Evolutionary conservation across 306 rosid species (phyloP).

Genomic region (Glycine soja): DNA sequence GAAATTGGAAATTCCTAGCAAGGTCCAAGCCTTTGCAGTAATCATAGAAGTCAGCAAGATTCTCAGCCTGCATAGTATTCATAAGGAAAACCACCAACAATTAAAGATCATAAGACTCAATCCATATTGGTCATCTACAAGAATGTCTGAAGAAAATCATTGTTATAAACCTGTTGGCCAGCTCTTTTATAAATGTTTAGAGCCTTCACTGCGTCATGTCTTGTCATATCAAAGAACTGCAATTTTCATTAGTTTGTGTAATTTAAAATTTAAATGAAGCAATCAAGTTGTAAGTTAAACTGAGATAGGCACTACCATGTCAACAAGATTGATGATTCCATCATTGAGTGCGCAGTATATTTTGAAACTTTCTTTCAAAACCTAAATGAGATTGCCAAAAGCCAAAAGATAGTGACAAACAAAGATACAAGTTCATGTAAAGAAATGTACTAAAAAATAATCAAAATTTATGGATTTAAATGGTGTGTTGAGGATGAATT

Average conservation of each 20-base stretch:
- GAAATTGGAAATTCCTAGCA: constrained; percentile 94
- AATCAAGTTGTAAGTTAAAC: constrained; percentile 17
- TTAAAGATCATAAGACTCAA: neutral
- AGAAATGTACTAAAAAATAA: neutral
- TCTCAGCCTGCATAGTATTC: constrained; percentile 67
- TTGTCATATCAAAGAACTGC: constrained; percentile 95
- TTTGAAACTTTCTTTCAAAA: constrained; percentile 98
- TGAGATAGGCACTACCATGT: constrained; percentile 69
- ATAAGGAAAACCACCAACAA: constrained; percentile 36
- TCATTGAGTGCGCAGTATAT: constrained; percentile 95
- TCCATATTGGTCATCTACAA: neutral
- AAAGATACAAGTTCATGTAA: neutral
- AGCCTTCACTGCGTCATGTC: constrained; percentile 94
- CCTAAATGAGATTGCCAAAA: constrained; percentile 55
- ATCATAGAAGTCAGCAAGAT: constrained; percentile 87
- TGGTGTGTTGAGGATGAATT: neutral
- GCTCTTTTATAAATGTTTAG: constrained; percentile 89
- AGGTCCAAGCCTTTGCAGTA: constrained; percentile 93
- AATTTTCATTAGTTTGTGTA: constrained; percentile 33
- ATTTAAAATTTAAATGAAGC: constrained; percentile 3
- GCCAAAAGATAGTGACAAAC: neutral
- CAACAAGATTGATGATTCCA: constrained; percentile 96
- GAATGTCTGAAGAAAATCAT: neutral
- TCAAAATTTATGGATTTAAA: neutral
- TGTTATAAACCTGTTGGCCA: constrained; percentile 78